Evolutionary conservation across 2,329 filamentous ascomycete genomes (phyloP), one percentile per base, ranked within the genome.

Genomic region (Chaetothyriales sp.): DNA sequence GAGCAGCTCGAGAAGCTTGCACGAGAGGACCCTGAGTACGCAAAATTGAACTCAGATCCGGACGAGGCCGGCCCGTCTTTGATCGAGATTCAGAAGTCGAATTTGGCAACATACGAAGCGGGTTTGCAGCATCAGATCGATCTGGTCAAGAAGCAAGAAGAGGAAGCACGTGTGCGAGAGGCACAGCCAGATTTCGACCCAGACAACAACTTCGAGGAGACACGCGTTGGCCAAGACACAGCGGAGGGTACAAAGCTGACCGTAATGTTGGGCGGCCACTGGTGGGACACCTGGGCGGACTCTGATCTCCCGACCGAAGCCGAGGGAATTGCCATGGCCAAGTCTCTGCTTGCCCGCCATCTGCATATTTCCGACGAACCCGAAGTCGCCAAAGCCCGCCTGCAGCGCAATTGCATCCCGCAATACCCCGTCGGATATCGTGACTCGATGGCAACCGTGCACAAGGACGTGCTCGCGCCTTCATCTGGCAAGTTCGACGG

Each of bases 261-360:
- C 15, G 85, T 96, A 59, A 94, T 98, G 80, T 72, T 98, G 51
- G 92, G 92, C 53, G 92, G 92, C 1, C 88, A 95, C 68, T 87
- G 86, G 77, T 96, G 86, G 86, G 75, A 87, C 64, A 76, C 71
- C 52, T 80, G 75, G 70, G 62, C 60, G 57, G 45, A 62, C 47
- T 61, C 66, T 1, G 68, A 71, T 42, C 78, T 78, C 51, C 88
- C 87, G 0, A 70, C 76, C 48, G 74, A 81, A 54, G 72, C 81
- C 12, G 75, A 84, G 57, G 87, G 80, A 15, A 69, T 84, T 22
- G 63, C 67, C 5, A 83, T 90, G 76, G 87, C 89, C 32, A 77
- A 78, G 54, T 67, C 72, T 1, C 71, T 93, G 5, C 70, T 95
- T 1, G 68, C 76, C 55, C 76, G 87, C 18, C 89, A 96, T 61